phyloP scores from a whole-genome alignment of 768 basidiomycete genomes.

The Kwoniella mangroviensis region DNA sequence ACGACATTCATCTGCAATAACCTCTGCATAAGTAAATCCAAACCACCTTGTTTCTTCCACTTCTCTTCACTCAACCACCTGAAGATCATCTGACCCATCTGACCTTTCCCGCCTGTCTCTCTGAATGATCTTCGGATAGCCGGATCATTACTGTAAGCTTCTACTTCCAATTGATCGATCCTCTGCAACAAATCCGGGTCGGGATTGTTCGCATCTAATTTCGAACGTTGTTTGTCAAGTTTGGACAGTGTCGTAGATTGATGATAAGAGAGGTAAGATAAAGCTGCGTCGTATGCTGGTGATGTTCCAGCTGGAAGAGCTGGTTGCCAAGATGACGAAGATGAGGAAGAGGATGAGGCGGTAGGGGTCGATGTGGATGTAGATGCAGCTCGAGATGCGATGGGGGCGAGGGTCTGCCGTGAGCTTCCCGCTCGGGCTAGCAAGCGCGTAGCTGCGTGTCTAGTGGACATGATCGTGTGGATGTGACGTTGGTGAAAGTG shows the following conservation, averaged over 20 bases:
- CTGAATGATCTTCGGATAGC: constrained; percentile 75
- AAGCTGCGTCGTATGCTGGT: constrained; percentile 76
- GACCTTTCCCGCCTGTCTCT: constrained; percentile 64
- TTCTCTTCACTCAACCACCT: constrained; percentile 79
- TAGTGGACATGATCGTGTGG: constrained; percentile 1
- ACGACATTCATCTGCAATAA: constrained; percentile 87
- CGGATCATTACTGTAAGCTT: constrained; percentile 83
- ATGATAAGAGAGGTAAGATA: constrained; percentile 72
- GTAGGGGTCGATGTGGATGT: constrained; percentile 26
- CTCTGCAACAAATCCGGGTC: constrained; percentile 62
- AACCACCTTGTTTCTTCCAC: constrained; percentile 81
- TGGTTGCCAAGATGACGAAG: constrained; percentile 41
- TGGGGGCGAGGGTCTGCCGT: neutral
- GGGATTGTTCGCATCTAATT: constrained; percentile 54
- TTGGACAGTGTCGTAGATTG: constrained; percentile 63
- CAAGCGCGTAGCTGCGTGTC: constrained; percentile 7
- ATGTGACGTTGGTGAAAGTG: neutral
- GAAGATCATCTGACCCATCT: constrained; percentile 39
- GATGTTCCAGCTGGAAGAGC: constrained; percentile 42
- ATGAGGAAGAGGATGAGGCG: constrained; percentile 21
- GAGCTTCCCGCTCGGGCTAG: constrained; percentile 16
- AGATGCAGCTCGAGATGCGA: constrained; percentile 20
- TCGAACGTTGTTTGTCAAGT: constrained; percentile 58
- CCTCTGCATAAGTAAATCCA: constrained; percentile 94
- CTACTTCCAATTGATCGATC: constrained; percentile 70